Percentiles rank a stretch among this genome's conserved stretches.
phyloP scores from a whole-genome alignment of 164 flowering plant genomes.

The Akebia trifoliata region DNA sequence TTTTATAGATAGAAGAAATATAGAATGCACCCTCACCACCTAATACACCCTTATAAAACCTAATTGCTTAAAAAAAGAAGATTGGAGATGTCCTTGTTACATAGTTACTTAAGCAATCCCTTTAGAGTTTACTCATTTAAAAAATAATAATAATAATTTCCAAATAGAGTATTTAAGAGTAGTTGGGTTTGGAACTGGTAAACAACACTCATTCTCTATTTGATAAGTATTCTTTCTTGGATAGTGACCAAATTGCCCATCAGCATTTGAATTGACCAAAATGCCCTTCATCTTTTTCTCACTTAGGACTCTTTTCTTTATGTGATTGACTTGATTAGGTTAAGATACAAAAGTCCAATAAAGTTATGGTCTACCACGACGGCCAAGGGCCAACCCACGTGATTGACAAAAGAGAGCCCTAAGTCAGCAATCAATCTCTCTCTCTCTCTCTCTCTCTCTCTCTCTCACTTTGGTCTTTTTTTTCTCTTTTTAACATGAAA shows the following conservation, averaged over 20 bases:
- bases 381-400: conserved; percentile 17
- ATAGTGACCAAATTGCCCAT: background rate
- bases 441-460: background rate
- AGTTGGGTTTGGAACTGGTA: conserved; percentile 13
- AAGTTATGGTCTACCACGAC: conserved; percentile 15
- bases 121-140: background rate
- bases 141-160: too few species aligned
- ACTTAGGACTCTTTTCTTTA: background rate
- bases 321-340: conserved; percentile 11
- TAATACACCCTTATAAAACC: too few species aligned
- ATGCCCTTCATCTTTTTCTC: background rate
- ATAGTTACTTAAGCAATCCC: conserved; percentile 10
- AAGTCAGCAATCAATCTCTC: conserved; percentile 10
- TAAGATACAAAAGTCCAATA: conserved; percentile 15
- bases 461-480: background rate
- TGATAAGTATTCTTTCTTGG: background rate
- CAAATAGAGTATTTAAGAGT: conserved; percentile 6
- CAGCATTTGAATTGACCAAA: conserved; percentile 1
- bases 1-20: too few species aligned
- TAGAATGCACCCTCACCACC: too few species aligned
- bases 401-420: conserved; percentile 12
- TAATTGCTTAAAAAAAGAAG: background rate
- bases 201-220: conserved; percentile 9
- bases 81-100: conserved; percentile 17
- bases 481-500: conserved; percentile 7